Conservation (phyloP, 2,329 filamentous ascomycete genomes). For the Aspergillus carbonarius region DNA sequence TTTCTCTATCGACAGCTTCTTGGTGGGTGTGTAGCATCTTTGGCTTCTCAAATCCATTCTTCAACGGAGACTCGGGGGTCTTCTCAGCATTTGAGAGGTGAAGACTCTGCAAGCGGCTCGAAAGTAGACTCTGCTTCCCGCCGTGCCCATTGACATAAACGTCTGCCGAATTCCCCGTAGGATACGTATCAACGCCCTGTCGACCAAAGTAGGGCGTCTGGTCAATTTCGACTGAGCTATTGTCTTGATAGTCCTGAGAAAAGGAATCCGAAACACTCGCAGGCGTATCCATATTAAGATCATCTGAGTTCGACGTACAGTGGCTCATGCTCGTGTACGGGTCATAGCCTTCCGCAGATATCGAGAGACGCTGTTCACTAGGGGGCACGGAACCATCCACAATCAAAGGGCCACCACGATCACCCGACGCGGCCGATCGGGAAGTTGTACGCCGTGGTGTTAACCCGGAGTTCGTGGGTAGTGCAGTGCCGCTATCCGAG, state of each 20-base stretch:
- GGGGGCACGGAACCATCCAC: conserved; percentile 48
- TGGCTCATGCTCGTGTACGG: conserved; percentile 38
- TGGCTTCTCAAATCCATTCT: conserved; percentile 25
- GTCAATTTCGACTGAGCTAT: conserved; percentile 37
- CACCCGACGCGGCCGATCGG: conserved; percentile 29
- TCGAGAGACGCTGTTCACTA: conserved; percentile 36
- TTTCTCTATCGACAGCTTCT: conserved; percentile 30
- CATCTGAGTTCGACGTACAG: conserved; percentile 44
- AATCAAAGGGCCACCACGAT: conserved; percentile 44
- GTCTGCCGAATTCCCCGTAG: conserved; percentile 14
- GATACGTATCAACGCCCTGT: conserved; percentile 26
- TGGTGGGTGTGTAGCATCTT: conserved; percentile 20
- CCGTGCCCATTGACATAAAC: conserved; percentile 26
- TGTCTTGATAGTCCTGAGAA: conserved; percentile 41
- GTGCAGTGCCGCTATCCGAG: conserved; percentile 25
- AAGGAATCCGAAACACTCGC: conserved; percentile 39
- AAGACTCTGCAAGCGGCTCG: conserved; percentile 39
- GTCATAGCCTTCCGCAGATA: conserved; percentile 36
- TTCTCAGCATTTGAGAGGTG: conserved; percentile 39
- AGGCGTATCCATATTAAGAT: conserved; percentile 37
- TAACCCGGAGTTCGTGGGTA: conserved; percentile 19
- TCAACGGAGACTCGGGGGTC: conserved; percentile 24
- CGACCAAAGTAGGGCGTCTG: conserved; percentile 27
- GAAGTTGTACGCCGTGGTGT: conserved; percentile 25
- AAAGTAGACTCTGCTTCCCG: conserved; percentile 35